phyloP scores from a whole-genome alignment of 2,329 filamentous ascomycete genomes.

The Pseudogymnoascus destructans region DNA sequence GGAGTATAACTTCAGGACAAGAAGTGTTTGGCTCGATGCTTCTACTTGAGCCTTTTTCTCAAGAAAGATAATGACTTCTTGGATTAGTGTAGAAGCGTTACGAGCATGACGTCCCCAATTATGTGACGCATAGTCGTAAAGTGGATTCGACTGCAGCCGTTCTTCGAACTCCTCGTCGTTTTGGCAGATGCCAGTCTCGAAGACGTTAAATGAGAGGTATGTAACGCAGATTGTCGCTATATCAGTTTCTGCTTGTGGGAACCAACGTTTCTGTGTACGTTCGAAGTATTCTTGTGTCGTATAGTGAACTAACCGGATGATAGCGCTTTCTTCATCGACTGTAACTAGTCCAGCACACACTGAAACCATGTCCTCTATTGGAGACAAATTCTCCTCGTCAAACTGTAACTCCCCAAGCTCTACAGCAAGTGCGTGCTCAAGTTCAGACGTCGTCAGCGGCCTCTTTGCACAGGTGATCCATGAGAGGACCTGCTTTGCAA shows the following conservation, averaged over 20 bases:
- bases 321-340: no score
- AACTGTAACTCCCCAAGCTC: no score
- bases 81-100: not conserved
- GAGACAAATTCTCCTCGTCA: no score
- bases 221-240: constrained; percentile 16
- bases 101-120: constrained; percentile 26
- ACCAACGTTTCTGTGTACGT: constrained; percentile 6
- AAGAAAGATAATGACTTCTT: constrained; percentile 16
- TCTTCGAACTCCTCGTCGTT: constrained; percentile 14
- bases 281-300: constrained; percentile 32
- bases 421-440: no score
- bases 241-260: constrained; percentile 12
- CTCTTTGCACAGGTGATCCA: no score
- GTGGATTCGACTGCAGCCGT: constrained; percentile 16
- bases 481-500: no score
- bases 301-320: constrained; percentile 18
- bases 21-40: constrained; percentile 17
- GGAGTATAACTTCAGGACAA: constrained; percentile 9
- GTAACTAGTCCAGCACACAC: no score
- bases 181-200: constrained; percentile 14
- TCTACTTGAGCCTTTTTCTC: constrained; percentile 11
- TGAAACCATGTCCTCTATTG: no score
- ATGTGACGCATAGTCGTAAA: constrained; percentile 24
- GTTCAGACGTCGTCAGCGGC: no score
- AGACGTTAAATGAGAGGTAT: constrained; percentile 20